A percentile compares a stretch with the other conserved stretches of the same genome.
These are phyloP conservation scores for Aureobasidium namibiae DNA, from an alignment of 2,329 filamentous ascomycete genomes.

Conservation along the genomic window DNA sequence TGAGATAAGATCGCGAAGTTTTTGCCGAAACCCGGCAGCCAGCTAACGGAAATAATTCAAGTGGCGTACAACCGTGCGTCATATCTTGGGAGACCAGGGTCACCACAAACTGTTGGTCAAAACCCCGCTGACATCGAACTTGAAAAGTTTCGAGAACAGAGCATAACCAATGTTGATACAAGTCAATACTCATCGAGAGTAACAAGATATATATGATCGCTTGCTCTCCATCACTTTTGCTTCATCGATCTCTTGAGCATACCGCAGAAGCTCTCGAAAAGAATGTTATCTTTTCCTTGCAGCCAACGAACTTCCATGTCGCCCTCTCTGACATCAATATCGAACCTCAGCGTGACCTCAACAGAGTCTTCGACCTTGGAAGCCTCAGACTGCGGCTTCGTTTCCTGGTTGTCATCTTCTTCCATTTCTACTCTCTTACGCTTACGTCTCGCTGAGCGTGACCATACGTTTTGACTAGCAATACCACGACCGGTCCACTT, in stretches of 20 bases:
- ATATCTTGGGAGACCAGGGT: not conserved
- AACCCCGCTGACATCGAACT: too few relatives aligned
- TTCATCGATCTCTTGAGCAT: constrained; percentile 52
- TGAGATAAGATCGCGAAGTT: constrained; percentile 6
- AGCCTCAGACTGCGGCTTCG: not conserved
- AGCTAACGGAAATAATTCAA: too few relatives aligned
- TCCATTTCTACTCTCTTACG: constrained; percentile 26
- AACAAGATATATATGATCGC: too few relatives aligned
- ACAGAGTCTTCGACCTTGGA: not conserved
- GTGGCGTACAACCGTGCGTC: not conserved
- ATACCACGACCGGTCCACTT: constrained; percentile 52
- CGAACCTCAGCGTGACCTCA: constrained; percentile 31
- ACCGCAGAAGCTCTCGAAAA: constrained; percentile 84
- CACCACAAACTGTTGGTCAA: too few relatives aligned
- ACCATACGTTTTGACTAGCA: constrained; percentile 68
- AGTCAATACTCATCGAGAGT: too few relatives aligned
- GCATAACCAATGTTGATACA: not conserved
- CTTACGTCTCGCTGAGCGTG: constrained; percentile 60
- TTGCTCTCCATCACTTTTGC: not conserved
- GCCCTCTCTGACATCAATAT: constrained; percentile 29
- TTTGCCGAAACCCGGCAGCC: constrained; percentile 8
- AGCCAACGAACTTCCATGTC: constrained; percentile 56
- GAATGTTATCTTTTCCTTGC: constrained; percentile 60
- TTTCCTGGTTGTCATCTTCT: not conserved
- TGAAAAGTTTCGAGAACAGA: too few relatives aligned